Conservation (phyloP, 2,329 filamentous ascomycete species). For the Talaromyces sp. region DNA sequence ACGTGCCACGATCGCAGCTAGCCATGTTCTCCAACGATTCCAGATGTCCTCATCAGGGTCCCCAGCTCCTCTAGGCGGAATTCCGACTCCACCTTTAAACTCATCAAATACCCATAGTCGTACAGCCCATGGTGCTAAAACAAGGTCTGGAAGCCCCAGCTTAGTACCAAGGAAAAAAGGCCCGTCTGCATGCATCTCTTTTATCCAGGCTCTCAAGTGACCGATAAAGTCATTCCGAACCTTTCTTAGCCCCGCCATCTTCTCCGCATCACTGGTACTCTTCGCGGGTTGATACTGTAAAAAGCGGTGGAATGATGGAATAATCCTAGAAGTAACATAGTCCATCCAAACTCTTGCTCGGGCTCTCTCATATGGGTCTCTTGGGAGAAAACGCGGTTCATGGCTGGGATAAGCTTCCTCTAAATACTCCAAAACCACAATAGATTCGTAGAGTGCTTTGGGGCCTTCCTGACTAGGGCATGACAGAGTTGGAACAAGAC, state of each 20-base stretch:
- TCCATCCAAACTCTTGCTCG: constrained; percentile 73
- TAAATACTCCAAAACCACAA: constrained; percentile 73
- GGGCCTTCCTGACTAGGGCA: constrained; percentile 25
- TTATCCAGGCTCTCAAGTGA: constrained; percentile 62
- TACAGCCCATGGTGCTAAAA: constrained; percentile 72
- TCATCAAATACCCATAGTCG: constrained; percentile 74
- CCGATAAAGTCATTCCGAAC: constrained; percentile 61
- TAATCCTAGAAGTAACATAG: constrained; percentile 67
- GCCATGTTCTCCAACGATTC: constrained; percentile 68
- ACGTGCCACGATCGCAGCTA: constrained; percentile 60
- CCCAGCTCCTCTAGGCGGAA: constrained; percentile 52
- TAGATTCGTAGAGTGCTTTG: constrained; percentile 72
- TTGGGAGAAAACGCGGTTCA: constrained; percentile 58
- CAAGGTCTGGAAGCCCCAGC: constrained; percentile 70
- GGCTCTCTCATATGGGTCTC: constrained; percentile 66
- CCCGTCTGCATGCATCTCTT: constrained; percentile 62
- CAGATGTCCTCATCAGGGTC: constrained; percentile 61
- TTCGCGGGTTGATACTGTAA: constrained; percentile 49
- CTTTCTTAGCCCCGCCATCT: constrained; percentile 46
- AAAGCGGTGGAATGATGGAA: constrained; percentile 70
- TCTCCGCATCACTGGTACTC: constrained; percentile 38
- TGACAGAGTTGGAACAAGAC: constrained; percentile 71
- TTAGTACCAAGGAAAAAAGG: constrained; percentile 69
- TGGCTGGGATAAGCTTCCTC: constrained; percentile 67
- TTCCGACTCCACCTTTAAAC: constrained; percentile 65